Base-by-base conservation (phyloP, 345 rosid genomes). In the Aquilaria yunnanensis region DNA sequence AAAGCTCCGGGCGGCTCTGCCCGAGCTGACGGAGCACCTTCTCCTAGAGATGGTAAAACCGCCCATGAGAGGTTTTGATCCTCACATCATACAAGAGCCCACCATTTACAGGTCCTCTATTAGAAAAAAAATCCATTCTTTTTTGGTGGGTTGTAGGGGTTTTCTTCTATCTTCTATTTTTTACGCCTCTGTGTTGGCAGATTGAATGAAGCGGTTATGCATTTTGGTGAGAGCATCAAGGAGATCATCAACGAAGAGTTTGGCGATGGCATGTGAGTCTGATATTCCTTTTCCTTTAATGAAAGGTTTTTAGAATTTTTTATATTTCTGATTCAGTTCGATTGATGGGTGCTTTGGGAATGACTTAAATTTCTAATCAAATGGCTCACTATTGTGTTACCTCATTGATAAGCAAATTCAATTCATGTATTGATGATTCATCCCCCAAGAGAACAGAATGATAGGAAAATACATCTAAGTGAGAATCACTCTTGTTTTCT, bases 141-240 rank as follows among this genome's bases (percentile, higher is more conserved):
- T 10, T 14, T 29, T 37, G 49, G n/a, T 52, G 51, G 29, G 46
- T 51, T 0, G 0, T 6, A 3, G 12, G 2, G 14, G 47, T 59
- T 32, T 45, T 50, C 11, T 41, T 31, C 16, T 23, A 12, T 11
- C 11, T 23, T 57, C 54, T 12, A 37, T 46, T 61, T 61, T 55
- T 37, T 37, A 37, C 8, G 43, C 7, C 7, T 5, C 5, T 10
- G 34, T n/a, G 62, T 63, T 65, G 45, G 33, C 37, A 87, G 98
- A 89, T 79, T 89, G 75, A 84, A 89, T 72, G 97, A 92, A 67
- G 98, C 97, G 6, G 87, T 89, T 65, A 92, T 92, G 98, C 98
- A 92, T 80, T 92, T 82, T 43, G 98, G 96, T 60, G 97, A 92
- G 77, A 92, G 97, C 75, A 85, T 92, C 56, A 89, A 92, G 81